A percentile compares a stretch with the other conserved stretches of the same genome.
phyloP scores from a whole-genome alignment of 345 rosid species.

The Durio zibethinus region DNA sequence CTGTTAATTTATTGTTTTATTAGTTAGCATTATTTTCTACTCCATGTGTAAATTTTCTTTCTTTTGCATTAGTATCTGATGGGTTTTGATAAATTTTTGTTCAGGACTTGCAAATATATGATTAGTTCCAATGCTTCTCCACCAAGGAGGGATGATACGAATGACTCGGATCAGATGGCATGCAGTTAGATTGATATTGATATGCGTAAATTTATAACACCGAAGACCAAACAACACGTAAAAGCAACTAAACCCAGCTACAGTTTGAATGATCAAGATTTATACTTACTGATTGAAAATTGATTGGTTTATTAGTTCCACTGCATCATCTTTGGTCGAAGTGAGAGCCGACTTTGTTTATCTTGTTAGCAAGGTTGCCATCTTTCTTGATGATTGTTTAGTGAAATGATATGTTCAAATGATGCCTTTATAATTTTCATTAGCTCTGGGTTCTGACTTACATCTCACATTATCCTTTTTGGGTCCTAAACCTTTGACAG shows the following conservation, averaged over 20 bases:
- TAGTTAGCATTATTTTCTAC: neutral
- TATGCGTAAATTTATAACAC: neutral
- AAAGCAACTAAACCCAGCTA: neutral
- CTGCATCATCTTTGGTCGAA: neutral
- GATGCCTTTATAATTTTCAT: neutral
- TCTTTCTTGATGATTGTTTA: neutral
- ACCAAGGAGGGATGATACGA: slow-evolving; percentile 13
- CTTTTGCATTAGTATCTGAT: neutral
- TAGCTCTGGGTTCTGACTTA: neutral
- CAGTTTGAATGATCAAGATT: neutral
- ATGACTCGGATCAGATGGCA: slow-evolving; percentile 17
- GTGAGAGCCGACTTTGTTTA: slow-evolving; percentile 1
- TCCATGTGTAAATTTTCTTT: neutral
- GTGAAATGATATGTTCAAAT: neutral
- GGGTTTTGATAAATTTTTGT: neutral
- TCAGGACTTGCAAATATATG: slow-evolving; percentile 30
- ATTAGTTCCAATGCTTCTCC: slow-evolving; percentile 15
- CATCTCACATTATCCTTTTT: neutral
- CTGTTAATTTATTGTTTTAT: neutral
- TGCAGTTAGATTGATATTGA: slow-evolving; percentile 20
- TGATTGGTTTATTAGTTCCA: neutral
- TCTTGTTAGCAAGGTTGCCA: neutral
- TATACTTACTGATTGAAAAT: neutral
- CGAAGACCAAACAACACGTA: neutral
- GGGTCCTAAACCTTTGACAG: neutral